Base-by-base conservation (phyloP, 139 green algal genomes). In the Chlamydomonas sp. region DNA sequence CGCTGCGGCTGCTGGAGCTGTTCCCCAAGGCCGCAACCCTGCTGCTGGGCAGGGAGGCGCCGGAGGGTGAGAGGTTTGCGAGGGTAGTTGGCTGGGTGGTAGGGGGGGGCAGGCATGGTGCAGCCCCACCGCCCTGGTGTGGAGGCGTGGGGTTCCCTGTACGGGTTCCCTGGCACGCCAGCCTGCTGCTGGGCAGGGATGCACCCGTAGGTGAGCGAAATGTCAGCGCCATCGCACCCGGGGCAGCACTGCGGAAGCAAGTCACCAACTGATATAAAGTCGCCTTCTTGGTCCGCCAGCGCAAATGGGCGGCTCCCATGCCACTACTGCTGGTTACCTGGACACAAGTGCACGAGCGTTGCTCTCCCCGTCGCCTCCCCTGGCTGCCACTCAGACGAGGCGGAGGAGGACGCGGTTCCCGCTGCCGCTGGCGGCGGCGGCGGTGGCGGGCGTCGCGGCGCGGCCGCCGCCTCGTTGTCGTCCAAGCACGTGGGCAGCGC, bases 1-100 rank as follows among this genome's bases (percentile, higher is more conserved):
- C n/a, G 20, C 31, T 49, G 31, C 82, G 82, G 20, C 71, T 86
- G 82, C 62, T 86, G 71, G 6, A 62, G 82, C 71, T 86, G 31
- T 71, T 86, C 61, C 82, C 82, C 61, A 79, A 79, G 72, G 61
- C 82, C 2, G 82, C 61, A 8, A 18, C 60, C 9, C 61, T 49
- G 18, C 82, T 86, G 60, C 60, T 80, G 71, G 71, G 31, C 3
- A 10, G 4, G 12, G 82, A 71, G n/a, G 12, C 59, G 1, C 82
- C 82, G 6, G 82, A 86, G n/a, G 82, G 82, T 86, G 82, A 59
- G 71, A 3, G 20, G 15, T 8, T 20, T 5, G 5, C 17, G n/a
- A 60, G n/a, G 18, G 16, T 6, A 5, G 71, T 60, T 79, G 64
- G 66, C 5, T 59, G 79, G 9, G 31, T n/a, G 49, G 60, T 5